Evolutionary conservation across 1,284 basidiomycete genomes (phyloP), one percentile per base, ranked within the genome.

Genomic region (Porogramme epimiltina): DNA sequence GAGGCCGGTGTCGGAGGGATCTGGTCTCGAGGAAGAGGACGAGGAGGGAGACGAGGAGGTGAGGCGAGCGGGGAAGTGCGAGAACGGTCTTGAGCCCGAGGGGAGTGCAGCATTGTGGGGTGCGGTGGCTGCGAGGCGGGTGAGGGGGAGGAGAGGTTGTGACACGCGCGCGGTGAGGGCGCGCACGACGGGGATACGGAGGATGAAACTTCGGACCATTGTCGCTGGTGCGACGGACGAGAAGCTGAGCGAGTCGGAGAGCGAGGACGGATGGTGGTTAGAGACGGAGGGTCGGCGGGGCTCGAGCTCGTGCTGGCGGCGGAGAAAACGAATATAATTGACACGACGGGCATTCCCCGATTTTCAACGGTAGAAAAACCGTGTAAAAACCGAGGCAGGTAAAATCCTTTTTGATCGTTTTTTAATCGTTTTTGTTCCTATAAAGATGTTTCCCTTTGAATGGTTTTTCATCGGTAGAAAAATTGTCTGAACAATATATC

Each of bases 31-130:
- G 34, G 34, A 13, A 9, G 8, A n/a, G 34, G 8, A n/a, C n/a
- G 34, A 16, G 13, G 34, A 37, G 34, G 34, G 49, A 22, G 66
- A 60, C 18, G 64, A 49, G 61, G 62, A 52, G 64, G 67, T 48
- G 68, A 65, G 73, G 26, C 78, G 78, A 10, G 78, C 68, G 33
- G 79, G 69, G 45, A 80, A 78, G 36, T 73, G 70, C 56, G 76
- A 76, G 63, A 83, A 80, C 31, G 79, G 67, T 23, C 81, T 80
- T 22, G 71, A 62, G 44, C 55, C 60, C 18, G 72, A 64, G 39
- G 62, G 51, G 9, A 63, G 58, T 25, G 53, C 47, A 44, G 57
- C 43, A 51, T 49, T 48, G 45, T 52, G 44, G 49, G 62, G 43
- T 11, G 34, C 16, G 34, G 34, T 37, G n/a, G 34, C 34, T 13